Evolutionary conservation across 179 eudicot species (phyloP).

Genomic region (Silene vulgaris): DNA sequence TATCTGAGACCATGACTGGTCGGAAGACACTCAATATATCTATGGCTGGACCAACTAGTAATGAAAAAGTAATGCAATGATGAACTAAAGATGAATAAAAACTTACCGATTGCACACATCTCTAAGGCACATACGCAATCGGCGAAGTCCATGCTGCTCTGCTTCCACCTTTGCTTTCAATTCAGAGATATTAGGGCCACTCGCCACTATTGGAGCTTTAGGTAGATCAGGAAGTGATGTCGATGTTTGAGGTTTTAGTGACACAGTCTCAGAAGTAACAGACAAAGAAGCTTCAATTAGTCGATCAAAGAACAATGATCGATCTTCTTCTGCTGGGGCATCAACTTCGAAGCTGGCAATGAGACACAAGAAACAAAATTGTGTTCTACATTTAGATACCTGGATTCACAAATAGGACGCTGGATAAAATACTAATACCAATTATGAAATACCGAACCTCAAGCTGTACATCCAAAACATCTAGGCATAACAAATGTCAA

Average conservation of each 20-base stretch:
- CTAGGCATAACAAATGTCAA: not conserved
- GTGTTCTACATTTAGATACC: not conserved
- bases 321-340: conserved; percentile 67
- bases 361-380: conserved; percentile 16
- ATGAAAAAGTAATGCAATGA: not conserved
- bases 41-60: not conserved
- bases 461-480: not conserved
- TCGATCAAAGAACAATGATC: conserved; percentile 70
- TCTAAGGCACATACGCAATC: conserved; percentile 96
- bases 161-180: conserved; percentile 90
- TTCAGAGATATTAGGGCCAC: conserved; percentile 84
- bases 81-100: not conserved
- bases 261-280: conserved; percentile 45
- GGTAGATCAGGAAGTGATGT: conserved; percentile 66
- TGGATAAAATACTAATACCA: not conserved
- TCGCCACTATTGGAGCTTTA: conserved; percentile 78
- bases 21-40: not conserved
- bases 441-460: not conserved
- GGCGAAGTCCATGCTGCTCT: conserved; percentile 93
- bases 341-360: conserved; percentile 58
- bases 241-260: conserved; percentile 35
- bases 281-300: conserved; percentile 80
- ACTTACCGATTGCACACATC: conserved; percentile 95
- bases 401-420: not conserved
- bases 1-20: not conserved